These are phyloP conservation scores for Termitomyces sp. DNA, from an alignment of 768 basidiomycete genomes.

Conservation along the genomic window DNA sequence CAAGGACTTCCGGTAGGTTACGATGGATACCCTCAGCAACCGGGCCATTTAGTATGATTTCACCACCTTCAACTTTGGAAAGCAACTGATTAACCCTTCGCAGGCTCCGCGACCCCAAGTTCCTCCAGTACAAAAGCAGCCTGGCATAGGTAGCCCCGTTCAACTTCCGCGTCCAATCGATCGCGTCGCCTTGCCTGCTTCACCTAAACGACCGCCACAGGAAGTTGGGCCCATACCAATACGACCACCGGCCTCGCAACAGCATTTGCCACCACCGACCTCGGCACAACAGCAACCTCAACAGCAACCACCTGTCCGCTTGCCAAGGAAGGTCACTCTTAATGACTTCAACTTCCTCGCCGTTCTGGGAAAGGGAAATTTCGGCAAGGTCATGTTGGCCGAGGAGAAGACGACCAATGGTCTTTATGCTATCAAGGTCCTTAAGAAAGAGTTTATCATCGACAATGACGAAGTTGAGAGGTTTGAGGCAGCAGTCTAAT, in stretches of 20 bases:
- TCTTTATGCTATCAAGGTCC: constrained; percentile 98
- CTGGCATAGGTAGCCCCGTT: constrained; percentile 27
- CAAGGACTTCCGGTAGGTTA: constrained; percentile 18
- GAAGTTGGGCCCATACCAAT: constrained; percentile 24
- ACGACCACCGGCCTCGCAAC: constrained; percentile 27
- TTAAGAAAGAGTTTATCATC: constrained; percentile 99
- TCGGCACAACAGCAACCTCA: constrained; percentile 22
- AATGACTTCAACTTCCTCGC: constrained; percentile 99
- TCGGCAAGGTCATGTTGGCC: constrained; percentile 99
- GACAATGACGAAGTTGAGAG: constrained; percentile 99
- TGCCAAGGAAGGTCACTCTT: constrained; percentile 85
- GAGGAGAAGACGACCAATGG: constrained; percentile 92
- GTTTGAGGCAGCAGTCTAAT: constrained; percentile 33
- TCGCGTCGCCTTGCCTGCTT: constrained; percentile 21
- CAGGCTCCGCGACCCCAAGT: constrained; percentile 15
- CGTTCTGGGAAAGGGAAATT: constrained; percentile 98
- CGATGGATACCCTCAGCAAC: constrained; percentile 25
- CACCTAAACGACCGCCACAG: constrained; percentile 24
- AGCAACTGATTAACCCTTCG: not conserved
- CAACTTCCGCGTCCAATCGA: constrained; percentile 23
- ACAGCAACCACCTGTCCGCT: constrained; percentile 27
- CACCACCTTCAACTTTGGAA: not conserved
- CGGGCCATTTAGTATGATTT: constrained; percentile 31
- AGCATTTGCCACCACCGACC: constrained; percentile 26
- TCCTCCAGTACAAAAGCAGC: constrained; percentile 33